Base-by-base conservation (phyloP, 225 moss, liverwort and hornwort genomes). In the Antitrichia curtipendula region DNA sequence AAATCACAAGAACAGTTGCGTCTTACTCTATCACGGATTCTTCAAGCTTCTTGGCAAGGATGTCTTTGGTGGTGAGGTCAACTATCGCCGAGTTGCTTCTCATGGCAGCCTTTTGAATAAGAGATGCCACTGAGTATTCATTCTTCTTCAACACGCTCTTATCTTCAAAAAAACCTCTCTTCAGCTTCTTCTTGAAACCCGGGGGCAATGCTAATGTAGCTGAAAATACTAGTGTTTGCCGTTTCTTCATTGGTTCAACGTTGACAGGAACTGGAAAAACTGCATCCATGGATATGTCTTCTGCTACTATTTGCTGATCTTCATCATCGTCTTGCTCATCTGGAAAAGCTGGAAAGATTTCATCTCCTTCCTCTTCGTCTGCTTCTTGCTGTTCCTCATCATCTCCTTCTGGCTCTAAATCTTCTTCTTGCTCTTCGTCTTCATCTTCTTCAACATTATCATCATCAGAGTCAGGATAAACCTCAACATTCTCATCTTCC, bases 141-240 rank as follows among this genome's bases (percentile, higher is more conserved):
- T 93, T 95, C 87, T 95, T 96, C 70, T 88, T 90, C 77, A 84
- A 84, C 69, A 89, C 88, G 56, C 77, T 91, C 61, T 95, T 95
- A 34, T 91, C 90, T 66, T 87, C 84, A 57, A 92, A 91, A 86
- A 90, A 90, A 5, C 95, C 93, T 86, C 90, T 89, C 87, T 97
- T 97, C 72, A 97, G 86, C 81, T 97, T 97, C 68, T 92, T 94
- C 88, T 96, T 99, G 78, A 99, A 97, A 86, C 95, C 93, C 43
- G 92, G 82, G 45, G 99, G 97, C 56, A 97, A 89, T 10, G 99
- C 95, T 75, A 99, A 92, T 54, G 97, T 96, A 68, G 99, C 99
- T 91, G 95, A 97, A 92, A 99, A 97, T 10, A 97, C 94, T 7
- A 99, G 88, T 4, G 95, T 99, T 91, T 99, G 99, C 78, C 99